Conservation (phyloP, 345 rosid species). For the Sonneratia alba region DNA sequence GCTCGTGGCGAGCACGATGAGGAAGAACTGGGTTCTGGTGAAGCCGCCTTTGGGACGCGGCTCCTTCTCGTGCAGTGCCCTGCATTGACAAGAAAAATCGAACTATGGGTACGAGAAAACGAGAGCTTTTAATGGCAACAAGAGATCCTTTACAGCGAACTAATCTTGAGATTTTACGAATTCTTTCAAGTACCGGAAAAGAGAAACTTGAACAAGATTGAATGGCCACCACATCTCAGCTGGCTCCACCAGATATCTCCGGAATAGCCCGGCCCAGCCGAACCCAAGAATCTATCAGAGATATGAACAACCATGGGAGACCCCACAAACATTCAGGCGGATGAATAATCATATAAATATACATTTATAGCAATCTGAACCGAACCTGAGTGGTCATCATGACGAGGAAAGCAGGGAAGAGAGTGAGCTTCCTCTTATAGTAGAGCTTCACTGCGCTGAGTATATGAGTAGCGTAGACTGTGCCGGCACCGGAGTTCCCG, state of each 20-base stretch:
- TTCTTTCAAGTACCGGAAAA: slow-evolving; percentile 43
- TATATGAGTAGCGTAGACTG: slow-evolving; percentile 69
- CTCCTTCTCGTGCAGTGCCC: slow-evolving; percentile 68
- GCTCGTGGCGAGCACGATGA: slow-evolving; percentile 42
- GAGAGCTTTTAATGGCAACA: too few relatives aligned
- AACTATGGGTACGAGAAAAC: neutral
- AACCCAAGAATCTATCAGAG: slow-evolving; percentile 50
- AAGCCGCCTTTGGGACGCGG: slow-evolving; percentile 35
- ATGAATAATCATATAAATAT: too few relatives aligned
- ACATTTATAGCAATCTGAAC: too few relatives aligned
- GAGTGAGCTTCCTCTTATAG: slow-evolving; percentile 44
- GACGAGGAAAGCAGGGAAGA: slow-evolving; percentile 52
- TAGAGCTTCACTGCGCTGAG: slow-evolving; percentile 55
- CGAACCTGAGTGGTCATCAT: slow-evolving; percentile 70
- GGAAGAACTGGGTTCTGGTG: slow-evolving; percentile 53
- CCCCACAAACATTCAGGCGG: too few relatives aligned
- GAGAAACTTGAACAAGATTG: slow-evolving; percentile 66
- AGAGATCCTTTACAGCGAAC: too few relatives aligned
- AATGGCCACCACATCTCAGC: slow-evolving; percentile 90
- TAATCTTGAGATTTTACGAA: neutral
- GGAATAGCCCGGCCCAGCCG: slow-evolving; percentile 81
- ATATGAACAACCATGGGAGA: too few relatives aligned
- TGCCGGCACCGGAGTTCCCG: slow-evolving; percentile 69
- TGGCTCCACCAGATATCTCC: slow-evolving; percentile 69
- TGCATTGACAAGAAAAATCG: slow-evolving; percentile 9